Evolutionary conservation across 2,329 filamentous ascomycete species (phyloP), one percentile per base, ranked within the genome.

Genomic region (Sphaerulina vaccinii): DNA sequence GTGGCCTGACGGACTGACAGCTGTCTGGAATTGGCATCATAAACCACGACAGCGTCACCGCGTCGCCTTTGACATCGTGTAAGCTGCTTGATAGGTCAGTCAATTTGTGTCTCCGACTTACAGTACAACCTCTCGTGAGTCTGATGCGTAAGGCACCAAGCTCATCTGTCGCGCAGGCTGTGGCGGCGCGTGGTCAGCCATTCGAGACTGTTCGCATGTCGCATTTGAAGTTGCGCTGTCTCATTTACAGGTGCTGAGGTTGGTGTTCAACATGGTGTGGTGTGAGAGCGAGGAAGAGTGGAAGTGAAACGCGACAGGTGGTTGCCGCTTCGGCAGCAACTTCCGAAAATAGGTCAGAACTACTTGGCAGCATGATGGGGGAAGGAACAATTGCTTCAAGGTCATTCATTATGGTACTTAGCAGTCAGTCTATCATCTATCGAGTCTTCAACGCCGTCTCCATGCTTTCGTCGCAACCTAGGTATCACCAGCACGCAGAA

Each of bases 31-130:
- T 83, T 79, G 40, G 85, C 87, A 72, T 99, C 92, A 66, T 88
- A 91, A 32, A 97, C 85, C 38, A 99, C 93, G 51, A 99, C 85
- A 18, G 91, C 87, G 73, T 96, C 90, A 66, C 89, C 87, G 70
- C 96, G 90, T 56, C 92, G 93, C 46, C 93, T 97, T 23, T 9
- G 27, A 9, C 6, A 9, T 2, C 4, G n/a, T 2, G 35, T 58
- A 24, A 53, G 54, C 35, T 21, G 43, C 5, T 41, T 21, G 23
- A 24, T 29, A 23, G 9, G 3, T 6, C n/a, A 21, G 43, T 27
- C 16, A n/a, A 23, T 39, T 6, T 21, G 18, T 19, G 5, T 6
- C 29, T 21, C 23, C 62, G 62, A 79, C 87, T 65, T 79, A 91
- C 87, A 93, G 77, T 33, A 92, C 88, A 61, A 93, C 83, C 67